These are phyloP conservation scores for Aurantiochytrium sp. DNA, from an alignment of 108 stramenopile genomes.

Conservation along the genomic window DNA sequence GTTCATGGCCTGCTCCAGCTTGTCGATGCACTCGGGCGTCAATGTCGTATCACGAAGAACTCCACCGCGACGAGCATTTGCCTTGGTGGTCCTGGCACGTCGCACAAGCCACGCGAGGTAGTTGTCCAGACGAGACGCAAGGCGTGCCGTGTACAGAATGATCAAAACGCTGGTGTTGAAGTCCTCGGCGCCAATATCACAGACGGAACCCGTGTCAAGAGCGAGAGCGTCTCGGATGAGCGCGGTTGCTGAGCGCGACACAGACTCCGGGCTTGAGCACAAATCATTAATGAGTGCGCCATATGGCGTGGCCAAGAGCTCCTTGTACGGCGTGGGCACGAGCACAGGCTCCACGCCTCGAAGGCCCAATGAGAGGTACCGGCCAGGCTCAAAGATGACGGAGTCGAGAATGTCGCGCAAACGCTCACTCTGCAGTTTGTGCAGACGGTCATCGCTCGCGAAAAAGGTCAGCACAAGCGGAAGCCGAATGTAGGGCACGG, in stretches of 20 bases:
- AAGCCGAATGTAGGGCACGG: conserved; percentile 30
- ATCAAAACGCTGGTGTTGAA: conserved; percentile 24
- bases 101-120: conserved; percentile 19
- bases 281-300: conserved; percentile 24
- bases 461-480: conserved; percentile 27
- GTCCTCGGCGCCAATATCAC: conserved; percentile 6
- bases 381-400: conserved; percentile 25
- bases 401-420: conserved; percentile 10
- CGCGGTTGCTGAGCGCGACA: neutral
- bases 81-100: neutral
- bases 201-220: conserved; percentile 26
- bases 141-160: conserved; percentile 24
- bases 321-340: conserved; percentile 23
- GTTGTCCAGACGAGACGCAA: conserved; percentile 24
- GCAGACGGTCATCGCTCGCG: conserved; percentile 12
- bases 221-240: conserved; percentile 23
- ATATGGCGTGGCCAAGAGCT: conserved; percentile 26
- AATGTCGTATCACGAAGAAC: conserved; percentile 7
- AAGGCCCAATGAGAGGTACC: conserved; percentile 17
- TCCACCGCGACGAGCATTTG: neutral
- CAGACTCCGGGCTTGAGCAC: neutral
- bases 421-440: neutral
- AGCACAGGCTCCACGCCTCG: conserved; percentile 21
- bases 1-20: conserved; percentile 10
- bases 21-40: neutral